Base-by-base conservation (phyloP, 2,329 filamentous ascomycete genomes). In the Arthrocladium fulminans region DNA sequence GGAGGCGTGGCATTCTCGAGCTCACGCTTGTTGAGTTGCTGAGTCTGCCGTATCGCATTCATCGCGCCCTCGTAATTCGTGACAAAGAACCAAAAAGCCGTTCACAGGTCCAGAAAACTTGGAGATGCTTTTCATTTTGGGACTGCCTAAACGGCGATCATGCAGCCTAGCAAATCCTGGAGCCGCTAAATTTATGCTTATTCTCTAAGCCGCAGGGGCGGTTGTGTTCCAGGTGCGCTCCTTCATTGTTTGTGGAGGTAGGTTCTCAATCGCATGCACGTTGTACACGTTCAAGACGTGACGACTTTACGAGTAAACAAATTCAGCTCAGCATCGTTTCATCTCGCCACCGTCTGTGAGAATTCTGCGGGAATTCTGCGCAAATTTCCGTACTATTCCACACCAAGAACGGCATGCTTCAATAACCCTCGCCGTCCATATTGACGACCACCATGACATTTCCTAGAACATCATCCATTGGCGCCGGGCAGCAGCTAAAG, bases 41-140 rank as follows among this genome's bases (percentile, higher is more conserved):
- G 86, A 52, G 96, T 92, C 50, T 88, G 83, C 59, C 88, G 86
- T 58, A 98, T 92, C 58, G 87, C 84, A 65, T 98, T 96, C 92
- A 98, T 98, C 23, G 57, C 72, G 60, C 45, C 22, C 12, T 17
- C 10, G 15, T 8, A 5, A 25, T 8, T 6, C 32, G 6, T 15
- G 4, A 15, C 13, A 15, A 5, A 15, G 6, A 15, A 8, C 13
- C 13, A 35, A 15, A 9, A n/a, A 29, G 7, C 7, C 7, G 27
- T 13, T 29, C 27, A 13, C 13, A 7, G 13, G 27, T 15, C n/a
- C 15, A 46, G 44, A 42, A 42, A 42, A 25, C 27, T 35, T 35
- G 32, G 32, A 35, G 32, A 35, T 35, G 13, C 10, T 7, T 37
- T n/a, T 23, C 20, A n/a, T n/a, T 3, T 27, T 42, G 39, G 22